Percentiles rank a stretch among this genome's conserved stretches.
These are phyloP conservation scores for Penicillium digitatum DNA, from an alignment of 2,329 filamentous ascomycete genomes.

Conservation along the genomic window DNA sequence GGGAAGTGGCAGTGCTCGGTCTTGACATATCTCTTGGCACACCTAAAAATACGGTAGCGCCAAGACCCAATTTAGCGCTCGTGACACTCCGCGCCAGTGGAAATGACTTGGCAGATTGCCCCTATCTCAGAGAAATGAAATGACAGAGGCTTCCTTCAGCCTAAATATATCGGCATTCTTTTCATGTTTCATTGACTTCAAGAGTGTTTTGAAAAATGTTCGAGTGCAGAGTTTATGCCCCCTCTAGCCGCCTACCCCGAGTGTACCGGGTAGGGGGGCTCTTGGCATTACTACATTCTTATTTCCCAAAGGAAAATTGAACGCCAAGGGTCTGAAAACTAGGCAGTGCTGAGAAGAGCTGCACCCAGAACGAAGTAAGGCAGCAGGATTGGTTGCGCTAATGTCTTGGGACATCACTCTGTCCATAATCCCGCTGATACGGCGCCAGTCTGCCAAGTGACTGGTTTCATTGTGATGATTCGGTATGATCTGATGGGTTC, in stretches of 20 bases:
- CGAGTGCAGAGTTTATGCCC: not conserved
- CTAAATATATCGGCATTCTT: not conserved
- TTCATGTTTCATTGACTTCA: no score
- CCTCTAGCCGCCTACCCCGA: constrained; percentile 1
- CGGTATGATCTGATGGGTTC: not conserved
- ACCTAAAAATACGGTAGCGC: constrained; percentile 1
- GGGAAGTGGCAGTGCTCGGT: not conserved
- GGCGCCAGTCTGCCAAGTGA: constrained; percentile 1
- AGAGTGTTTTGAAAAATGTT: not conserved
- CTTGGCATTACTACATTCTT: constrained; percentile 5
- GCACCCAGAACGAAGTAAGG: constrained; percentile 1
- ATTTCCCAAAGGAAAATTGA: not conserved
- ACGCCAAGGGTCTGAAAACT: constrained; percentile 2
- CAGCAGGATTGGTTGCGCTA: constrained; percentile 5
- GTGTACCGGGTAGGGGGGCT: constrained; percentile 1
- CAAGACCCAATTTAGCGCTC: not conserved
- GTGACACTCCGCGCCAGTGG: constrained; percentile 5
- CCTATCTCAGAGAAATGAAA: not conserved
- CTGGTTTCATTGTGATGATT: constrained; percentile 4
- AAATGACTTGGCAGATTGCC: constrained; percentile 2
- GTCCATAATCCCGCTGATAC: not conserved
- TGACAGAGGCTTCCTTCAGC: not conserved
- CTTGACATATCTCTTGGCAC: not conserved
- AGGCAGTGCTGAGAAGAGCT: constrained; percentile 4
- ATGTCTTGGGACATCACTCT: constrained; percentile 1